Evolutionary conservation across 805 yeast species (phyloP).

Genomic region (Blastobotrys attinorum): DNA sequence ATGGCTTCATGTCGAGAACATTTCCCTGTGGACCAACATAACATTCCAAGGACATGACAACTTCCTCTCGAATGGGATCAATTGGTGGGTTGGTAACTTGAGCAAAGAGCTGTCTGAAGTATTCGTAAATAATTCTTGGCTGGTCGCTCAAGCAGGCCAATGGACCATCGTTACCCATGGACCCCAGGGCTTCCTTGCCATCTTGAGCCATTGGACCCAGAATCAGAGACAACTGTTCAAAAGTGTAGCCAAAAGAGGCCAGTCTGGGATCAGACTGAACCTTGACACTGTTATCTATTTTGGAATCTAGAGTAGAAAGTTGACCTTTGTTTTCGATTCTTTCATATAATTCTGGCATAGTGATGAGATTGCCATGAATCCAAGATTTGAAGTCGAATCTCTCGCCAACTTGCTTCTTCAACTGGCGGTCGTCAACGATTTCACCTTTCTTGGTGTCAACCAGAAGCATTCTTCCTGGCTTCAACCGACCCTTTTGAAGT

Average conservation of each 20-base stretch:
- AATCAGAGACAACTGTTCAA: constrained; percentile 77
- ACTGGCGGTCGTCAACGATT: constrained; percentile 86
- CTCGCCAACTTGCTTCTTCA: constrained; percentile 70
- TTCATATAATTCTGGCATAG: constrained; percentile 63
- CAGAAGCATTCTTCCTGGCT: constrained; percentile 92
- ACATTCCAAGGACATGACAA: constrained; percentile 96
- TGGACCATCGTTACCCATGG: constrained; percentile 98
- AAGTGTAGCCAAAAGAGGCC: constrained; percentile 86
- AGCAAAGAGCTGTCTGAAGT: constrained; percentile 93
- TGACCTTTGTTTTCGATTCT: constrained; percentile 44
- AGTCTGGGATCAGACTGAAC: constrained; percentile 79
- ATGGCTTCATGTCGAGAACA: constrained; percentile 82
- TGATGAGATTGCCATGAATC: constrained; percentile 80
- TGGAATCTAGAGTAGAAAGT: constrained; percentile 15
- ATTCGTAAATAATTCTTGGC: constrained; percentile 84
- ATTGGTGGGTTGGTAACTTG: constrained; percentile 99
- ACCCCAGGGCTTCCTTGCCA: constrained; percentile 92
- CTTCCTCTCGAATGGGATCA: constrained; percentile 93
- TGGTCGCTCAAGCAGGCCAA: constrained; percentile 90
- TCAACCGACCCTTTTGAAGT: constrained; percentile 85
- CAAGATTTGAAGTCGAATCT: constrained; percentile 90
- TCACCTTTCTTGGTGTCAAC: constrained; percentile 91
- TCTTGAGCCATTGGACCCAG: constrained; percentile 89
- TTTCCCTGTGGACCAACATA: constrained; percentile 98
- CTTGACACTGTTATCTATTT: constrained; percentile 27